Base-by-base conservation (phyloP, 2,329 filamentous ascomycete genomes). In the Fonsecaea pedrosoi region DNA sequence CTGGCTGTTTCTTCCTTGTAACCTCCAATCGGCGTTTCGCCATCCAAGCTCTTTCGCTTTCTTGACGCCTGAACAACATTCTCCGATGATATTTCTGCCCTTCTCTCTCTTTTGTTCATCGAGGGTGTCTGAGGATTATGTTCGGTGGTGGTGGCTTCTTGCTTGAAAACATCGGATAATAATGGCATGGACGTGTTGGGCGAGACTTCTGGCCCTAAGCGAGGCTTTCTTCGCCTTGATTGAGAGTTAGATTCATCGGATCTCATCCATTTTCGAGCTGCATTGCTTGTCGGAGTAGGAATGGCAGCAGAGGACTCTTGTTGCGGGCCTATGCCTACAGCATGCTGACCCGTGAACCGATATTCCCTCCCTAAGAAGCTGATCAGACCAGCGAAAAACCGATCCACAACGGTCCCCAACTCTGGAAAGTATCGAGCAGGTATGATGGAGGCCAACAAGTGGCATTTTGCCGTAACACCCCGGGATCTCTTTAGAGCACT, bases 341-440 rank as follows among this genome's bases (percentile, higher is more conserved):
- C 45, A 25, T 50, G 45, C 5, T n/a, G 18, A 9, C 18, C 21
- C 2, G 18, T 3, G 18, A 50, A 25, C 3, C 8, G 18, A 12
- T 25, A 10, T 25, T 25, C 4, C n/a, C 38, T 13, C 21, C 21
- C 32, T 4, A 38, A 40, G 32, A 37, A 57, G 25, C 34, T 18
- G 30, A 57, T 57, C 34, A 57, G 30, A 18, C 54, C 54, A 21
- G 18, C 15, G 30, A 57, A 40, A n/a, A 38, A 57, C 2, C 54
- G 54, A 30, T 57, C 34, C 9, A 57, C 4, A 4, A 37, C 13
- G 10, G 18, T 35, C 10, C 15, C 32, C 4, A 34, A 57, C 18
- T 18, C 34, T 25, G 54, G 32, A 40, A 57, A 57, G 32, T 57
- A 35, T 37, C 18, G 9, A n/a, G 21, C 15, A 12, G 54, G 54